Evolutionary conservation across 176 grass and related monocot genomes (phyloP), one percentile per base, ranked within the genome.

Genomic region (Paspalum notatum): DNA sequence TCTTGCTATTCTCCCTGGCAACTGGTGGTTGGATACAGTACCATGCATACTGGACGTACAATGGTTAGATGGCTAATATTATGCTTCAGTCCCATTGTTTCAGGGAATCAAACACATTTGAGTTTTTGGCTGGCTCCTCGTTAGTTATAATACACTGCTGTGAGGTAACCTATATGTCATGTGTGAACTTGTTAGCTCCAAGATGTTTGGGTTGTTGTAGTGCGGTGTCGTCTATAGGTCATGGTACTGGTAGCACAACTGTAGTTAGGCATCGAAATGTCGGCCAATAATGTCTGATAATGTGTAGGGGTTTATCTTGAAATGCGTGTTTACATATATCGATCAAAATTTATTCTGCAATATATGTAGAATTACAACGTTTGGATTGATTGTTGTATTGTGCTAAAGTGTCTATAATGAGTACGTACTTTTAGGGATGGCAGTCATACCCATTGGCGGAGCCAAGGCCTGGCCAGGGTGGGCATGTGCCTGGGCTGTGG

Each of bases 21-120:
- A 26, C 25, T 27, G 14, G 68, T 16, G 59, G 32, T 80, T 55
- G 50, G 40, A 57, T 55, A 80, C 16, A 20, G 77, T 48, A 55
- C 71, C 72, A 65, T 85, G 78, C 77, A 89, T 67, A 59, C 16
- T 78, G 74, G 78, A 89, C 27, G 77, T 32, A 66, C 72, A 25
- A 27, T 27, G 58, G 75, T 27, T 81, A 55, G 62, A 17, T 55
- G 39, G 54, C 41, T 80, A 60, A 51, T 47, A 40, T 65, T 66
- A 59, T 66, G 77, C 10, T 77, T 50, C 54, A 43, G 62, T 55
- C 61, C 70, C 71, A 9, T 60, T 27, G 14, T 72, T 77, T 80
- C 76, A 78, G 83, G 83, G 77, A 52, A n/a, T 52, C 44, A 47
- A 68, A 66, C 27, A 7, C 32, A 32, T 32, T 66, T 80, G 63